Conservation (phyloP, 2,329 filamentous ascomycete species). For the Epichloe aotearoae region DNA sequence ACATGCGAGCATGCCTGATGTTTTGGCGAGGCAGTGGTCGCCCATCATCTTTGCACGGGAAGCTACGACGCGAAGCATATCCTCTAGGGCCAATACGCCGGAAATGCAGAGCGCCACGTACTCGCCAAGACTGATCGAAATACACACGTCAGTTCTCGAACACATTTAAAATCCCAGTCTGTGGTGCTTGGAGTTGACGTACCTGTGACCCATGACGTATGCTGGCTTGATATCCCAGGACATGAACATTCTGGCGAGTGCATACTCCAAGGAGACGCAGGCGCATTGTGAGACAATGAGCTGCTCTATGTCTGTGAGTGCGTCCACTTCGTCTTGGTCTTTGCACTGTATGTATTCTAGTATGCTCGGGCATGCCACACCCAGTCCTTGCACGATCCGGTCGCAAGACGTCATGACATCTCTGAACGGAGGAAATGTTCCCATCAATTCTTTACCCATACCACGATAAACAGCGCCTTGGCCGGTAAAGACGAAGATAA, state of each 20-base stretch:
- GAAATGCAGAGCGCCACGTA: conserved; percentile 46
- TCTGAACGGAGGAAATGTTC: conserved; percentile 23
- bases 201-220: conserved; percentile 39
- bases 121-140: conserved; percentile 24
- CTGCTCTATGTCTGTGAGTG: too few species aligned
- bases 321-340: too few species aligned
- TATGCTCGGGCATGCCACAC: too few species aligned
- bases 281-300: too few species aligned
- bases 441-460: conserved; percentile 36
- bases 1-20: conserved; percentile 46
- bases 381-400: too few species aligned
- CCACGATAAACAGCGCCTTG: neutral
- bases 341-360: too few species aligned
- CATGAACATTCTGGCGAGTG: conserved; percentile 39
- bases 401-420: neutral
- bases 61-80: conserved; percentile 62
- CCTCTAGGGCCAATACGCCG: conserved; percentile 59
- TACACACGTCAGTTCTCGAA: neutral
- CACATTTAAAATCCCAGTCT: too few species aligned
- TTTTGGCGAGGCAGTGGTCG: conserved; percentile 50
- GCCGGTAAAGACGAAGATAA: neutral
- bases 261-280: conserved; percentile 31
- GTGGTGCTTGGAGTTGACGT: neutral
- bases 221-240: conserved; percentile 38
- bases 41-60: conserved; percentile 53